Evolutionary conservation across 1,284 basidiomycete genomes (phyloP).

Genomic region (Rhodotorula sp.): DNA sequence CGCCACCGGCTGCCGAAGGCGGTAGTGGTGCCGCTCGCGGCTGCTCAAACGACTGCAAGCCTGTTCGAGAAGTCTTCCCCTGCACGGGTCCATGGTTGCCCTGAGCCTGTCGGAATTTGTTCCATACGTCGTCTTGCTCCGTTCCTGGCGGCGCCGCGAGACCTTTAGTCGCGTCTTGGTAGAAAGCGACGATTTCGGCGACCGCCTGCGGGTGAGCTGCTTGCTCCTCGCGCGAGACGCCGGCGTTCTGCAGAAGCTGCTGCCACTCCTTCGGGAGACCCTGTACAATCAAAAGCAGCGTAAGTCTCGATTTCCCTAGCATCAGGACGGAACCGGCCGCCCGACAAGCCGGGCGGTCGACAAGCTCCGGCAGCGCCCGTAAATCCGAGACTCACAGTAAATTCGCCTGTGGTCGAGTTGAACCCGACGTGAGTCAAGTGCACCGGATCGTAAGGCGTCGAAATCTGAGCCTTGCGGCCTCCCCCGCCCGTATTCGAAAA

Average conservation of each 20-base stretch:
- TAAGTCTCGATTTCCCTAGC: neutral
- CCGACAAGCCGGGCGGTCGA: too few relatives aligned
- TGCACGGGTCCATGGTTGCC: neutral
- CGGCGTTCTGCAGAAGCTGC: conserved; percentile 90
- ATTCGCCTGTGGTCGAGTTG: conserved; percentile 97
- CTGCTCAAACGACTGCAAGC: conserved; percentile 31
- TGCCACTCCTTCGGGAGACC: conserved; percentile 99
- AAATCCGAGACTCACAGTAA: conserved; percentile 41
- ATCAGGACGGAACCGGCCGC: neutral
- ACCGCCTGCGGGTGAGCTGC: conserved; percentile 98
- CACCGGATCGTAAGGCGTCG: conserved; percentile 96
- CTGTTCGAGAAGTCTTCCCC: neutral
- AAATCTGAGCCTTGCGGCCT: conserved; percentile 75
- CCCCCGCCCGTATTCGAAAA: conserved; percentile 29
- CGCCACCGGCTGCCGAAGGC: conserved; percentile 20
- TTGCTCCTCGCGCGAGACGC: conserved; percentile 91
- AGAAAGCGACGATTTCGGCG: conserved; percentile 98
- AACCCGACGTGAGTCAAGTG: conserved; percentile 99
- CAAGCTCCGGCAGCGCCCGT: too few relatives aligned
- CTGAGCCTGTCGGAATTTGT: conserved; percentile 59
- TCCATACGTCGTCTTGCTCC: conserved; percentile 65
- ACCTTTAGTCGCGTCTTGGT: conserved; percentile 60
- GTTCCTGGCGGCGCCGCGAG: conserved; percentile 41
- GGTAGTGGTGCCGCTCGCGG: conserved; percentile 40
- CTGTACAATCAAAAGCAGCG: neutral